phyloP scores from a whole-genome alignment of 2,329 filamentous ascomycete species.

The Xylaria sp. region DNA sequence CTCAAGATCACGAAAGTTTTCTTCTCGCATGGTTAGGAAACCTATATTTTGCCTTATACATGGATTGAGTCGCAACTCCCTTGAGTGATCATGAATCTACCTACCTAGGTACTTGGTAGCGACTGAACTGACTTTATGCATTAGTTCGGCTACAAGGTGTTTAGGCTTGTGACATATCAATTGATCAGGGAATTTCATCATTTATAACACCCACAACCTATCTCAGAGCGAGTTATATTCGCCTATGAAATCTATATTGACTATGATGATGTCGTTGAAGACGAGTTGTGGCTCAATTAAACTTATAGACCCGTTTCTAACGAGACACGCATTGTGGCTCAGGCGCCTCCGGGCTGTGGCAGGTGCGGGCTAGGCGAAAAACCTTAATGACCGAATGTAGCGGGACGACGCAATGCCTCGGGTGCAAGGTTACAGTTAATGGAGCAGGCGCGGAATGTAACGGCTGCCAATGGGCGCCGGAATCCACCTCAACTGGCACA shows the following conservation, averaged over 20 bases:
- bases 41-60: not conserved
- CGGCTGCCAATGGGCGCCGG: constrained; percentile 38
- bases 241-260: not conserved
- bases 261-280: no score
- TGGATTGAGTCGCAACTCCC: constrained; percentile 1
- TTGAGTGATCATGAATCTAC: not conserved
- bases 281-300: not conserved
- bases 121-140: not conserved
- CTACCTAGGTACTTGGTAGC: not conserved
- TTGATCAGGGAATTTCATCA: not conserved
- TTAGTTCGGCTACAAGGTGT: not conserved
- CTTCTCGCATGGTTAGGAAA: not conserved
- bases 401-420: constrained; percentile 26
- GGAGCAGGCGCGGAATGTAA: constrained; percentile 41
- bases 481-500: constrained; percentile 36
- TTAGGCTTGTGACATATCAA: not conserved
- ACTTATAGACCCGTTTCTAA: not conserved
- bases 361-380: constrained; percentile 1
- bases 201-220: not conserved
- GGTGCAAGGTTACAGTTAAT: constrained; percentile 10
- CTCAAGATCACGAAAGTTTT: not conserved
- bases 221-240: not conserved
- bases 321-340: not conserved
- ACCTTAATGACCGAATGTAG: not conserved
- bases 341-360: not conserved